phyloP scores from a whole-genome alignment of 179 eudicot species.

The Patellifolia procumbens region DNA sequence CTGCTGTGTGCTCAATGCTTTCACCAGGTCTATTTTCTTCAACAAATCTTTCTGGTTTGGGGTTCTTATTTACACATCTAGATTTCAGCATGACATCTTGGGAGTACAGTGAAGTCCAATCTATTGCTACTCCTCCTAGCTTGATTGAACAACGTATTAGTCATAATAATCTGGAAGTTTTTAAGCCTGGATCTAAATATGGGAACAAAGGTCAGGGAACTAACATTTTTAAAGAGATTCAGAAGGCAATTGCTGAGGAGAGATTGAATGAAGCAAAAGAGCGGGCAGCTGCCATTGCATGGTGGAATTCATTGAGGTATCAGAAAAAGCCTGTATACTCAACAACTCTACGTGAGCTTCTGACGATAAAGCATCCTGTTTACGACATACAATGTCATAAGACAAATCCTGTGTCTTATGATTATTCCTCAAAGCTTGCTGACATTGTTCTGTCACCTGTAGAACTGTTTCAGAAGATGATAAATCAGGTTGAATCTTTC shows the following conservation, averaged over 20 bases:
- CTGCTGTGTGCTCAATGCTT: slow-evolving; percentile 71
- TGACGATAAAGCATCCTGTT: slow-evolving; percentile 65
- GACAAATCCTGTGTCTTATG: slow-evolving; percentile 41
- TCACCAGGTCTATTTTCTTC: slow-evolving; percentile 56
- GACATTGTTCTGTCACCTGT: slow-evolving; percentile 84
- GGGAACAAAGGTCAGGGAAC: slow-evolving; percentile 48
- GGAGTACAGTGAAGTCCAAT: slow-evolving; percentile 89
- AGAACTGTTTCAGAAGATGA: slow-evolving; percentile 73
- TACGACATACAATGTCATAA: slow-evolving; percentile 49
- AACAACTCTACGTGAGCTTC: slow-evolving; percentile 55
- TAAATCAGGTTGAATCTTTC: slow-evolving; percentile 86
- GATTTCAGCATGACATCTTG: slow-evolving; percentile 91
- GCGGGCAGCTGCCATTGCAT: slow-evolving; percentile 77
- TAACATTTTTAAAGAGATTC: slow-evolving; percentile 89
- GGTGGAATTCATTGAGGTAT: slow-evolving; percentile 97
- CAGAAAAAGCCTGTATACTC: slow-evolving; percentile 73
- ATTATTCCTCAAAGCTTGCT: slow-evolving; percentile 71
- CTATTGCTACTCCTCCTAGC: slow-evolving; percentile 84
- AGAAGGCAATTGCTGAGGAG: slow-evolving; percentile 70
- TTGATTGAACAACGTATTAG: slow-evolving; percentile 61
- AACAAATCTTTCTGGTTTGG: slow-evolving; percentile 68
- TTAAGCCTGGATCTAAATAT: slow-evolving; percentile 40
- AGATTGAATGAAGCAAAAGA: slow-evolving; percentile 73
- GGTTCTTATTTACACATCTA: slow-evolving; percentile 74
- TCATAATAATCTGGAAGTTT: slow-evolving; percentile 34